These are phyloP conservation scores for Stagonosporopsis chrysanthemi DNA, from an alignment of 2,329 filamentous ascomycete genomes.

Conservation along the genomic window DNA sequence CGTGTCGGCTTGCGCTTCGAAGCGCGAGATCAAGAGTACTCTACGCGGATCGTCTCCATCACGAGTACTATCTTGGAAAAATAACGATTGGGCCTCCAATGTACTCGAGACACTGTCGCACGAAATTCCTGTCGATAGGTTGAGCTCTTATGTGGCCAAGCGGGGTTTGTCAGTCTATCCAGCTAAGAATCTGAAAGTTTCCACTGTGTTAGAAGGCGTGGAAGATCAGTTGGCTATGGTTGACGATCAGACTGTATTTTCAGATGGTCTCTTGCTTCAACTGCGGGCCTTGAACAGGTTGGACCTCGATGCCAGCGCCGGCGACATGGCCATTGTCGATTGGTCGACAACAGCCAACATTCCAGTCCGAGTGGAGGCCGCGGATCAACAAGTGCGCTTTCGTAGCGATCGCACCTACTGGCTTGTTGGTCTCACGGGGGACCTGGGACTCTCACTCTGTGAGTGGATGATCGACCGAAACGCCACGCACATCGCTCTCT, in stretches of 20 bases:
- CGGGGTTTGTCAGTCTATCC: not conserved
- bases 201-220: not conserved
- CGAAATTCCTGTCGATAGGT: not conserved
- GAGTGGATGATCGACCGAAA: conserved; percentile 35
- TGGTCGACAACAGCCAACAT: not conserved
- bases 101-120: not conserved
- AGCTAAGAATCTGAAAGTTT: not conserved
- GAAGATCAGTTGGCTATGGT: not conserved
- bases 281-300: not conserved
- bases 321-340: not conserved
- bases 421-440: conserved; percentile 32
- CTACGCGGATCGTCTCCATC: not conserved
- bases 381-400: conserved; percentile 10
- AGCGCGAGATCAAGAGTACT: not conserved
- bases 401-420: conserved; percentile 23
- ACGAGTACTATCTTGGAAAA: not conserved
- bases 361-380: not conserved
- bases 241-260: not conserved
- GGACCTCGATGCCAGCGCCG: too few species aligned
- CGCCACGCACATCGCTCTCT: conserved; percentile 40
- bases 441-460: conserved; percentile 27
- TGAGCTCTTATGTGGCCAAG: not conserved
- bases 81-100: not conserved
- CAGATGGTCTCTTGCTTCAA: not conserved
- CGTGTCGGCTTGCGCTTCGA: not conserved